Evolutionary conservation across 495 filamentous ascomycete genomes (phyloP), one percentile per base, ranked within the genome.

Genomic region (Elasticomyces elasticus): DNA sequence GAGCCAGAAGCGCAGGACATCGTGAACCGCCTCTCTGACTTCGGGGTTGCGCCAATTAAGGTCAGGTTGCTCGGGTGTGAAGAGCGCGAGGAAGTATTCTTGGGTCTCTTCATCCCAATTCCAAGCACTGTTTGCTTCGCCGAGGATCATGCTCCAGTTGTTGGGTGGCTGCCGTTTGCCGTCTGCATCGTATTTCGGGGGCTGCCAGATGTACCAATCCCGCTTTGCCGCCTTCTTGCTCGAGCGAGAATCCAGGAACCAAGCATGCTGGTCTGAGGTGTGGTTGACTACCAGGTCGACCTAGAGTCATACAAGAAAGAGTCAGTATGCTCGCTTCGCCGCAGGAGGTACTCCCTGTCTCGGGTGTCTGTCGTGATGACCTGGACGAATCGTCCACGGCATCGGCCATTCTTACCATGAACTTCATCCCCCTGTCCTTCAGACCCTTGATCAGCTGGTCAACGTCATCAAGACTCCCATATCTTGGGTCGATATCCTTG

Each of bases 151-250:
- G 25, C 72, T 69, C 76, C 77, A 82, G 62, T 82, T 82, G 51
- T 79, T 82, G 0, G 79, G 79, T 0, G 78, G 79, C n/a, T 64
- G 62, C 5, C 74, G 71, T 2, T 69, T 71, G n/a, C 79, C 78
- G 24, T 73, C 55, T 1, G 60, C 58, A 51, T 78, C 74, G 51
- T 73, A 73, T 25, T 66, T 68, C 0, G 77, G 65, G 10, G 71
- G 69, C 50, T 72, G 71, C 79, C 79, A 82, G 61, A 81, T 77
- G 48, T 82, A 82, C 79, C 79, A 82, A 56, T 76, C 71, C 9
- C 77, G 73, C 44, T 81, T 80, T 9, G 76, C 60, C 47, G 64
- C 71, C 22, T 54, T 54, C 55, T 69, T 71, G 35, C 71, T 76
- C 1, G 66, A 67, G 3, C 73, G 68, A 0, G 76, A 79, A 27